Percentiles rank a stretch among this genome's conserved stretches.
Conservation (phyloP, 2,329 filamentous ascomycete genomes). For the Beauveria australis region DNA sequence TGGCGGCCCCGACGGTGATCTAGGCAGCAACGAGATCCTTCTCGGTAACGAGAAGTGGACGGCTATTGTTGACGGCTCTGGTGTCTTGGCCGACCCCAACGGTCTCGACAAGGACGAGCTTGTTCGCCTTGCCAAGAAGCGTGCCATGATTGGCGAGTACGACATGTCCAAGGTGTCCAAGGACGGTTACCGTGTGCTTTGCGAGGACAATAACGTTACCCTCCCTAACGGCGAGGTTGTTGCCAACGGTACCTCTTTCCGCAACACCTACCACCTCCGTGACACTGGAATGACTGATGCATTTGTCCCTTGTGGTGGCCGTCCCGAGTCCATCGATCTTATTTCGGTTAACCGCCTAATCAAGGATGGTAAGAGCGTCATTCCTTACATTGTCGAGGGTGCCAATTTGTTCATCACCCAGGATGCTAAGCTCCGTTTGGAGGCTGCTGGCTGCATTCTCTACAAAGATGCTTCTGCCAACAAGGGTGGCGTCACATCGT, state of each 20-base stretch:
- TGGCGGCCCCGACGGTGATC: slow-evolving; percentile 89
- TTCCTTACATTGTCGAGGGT: slow-evolving; percentile 95
- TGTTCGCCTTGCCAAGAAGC: slow-evolving; percentile 71
- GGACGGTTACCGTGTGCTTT: slow-evolving; percentile 82
- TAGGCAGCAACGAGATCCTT: slow-evolving; percentile 96
- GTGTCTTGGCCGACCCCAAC: slow-evolving; percentile 87
- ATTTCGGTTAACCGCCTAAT: slow-evolving; percentile 82
- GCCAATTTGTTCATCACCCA: slow-evolving; percentile 99
- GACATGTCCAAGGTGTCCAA: slow-evolving; percentile 77
- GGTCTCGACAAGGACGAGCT: slow-evolving; percentile 82
- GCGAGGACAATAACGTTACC: slow-evolving; percentile 83
- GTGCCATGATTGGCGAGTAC: slow-evolving; percentile 84
- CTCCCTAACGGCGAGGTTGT: slow-evolving; percentile 81
- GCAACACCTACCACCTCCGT: slow-evolving; percentile 93
- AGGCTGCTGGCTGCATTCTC: slow-evolving; percentile 87
- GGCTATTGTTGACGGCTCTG: slow-evolving; percentile 90
- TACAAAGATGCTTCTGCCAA: slow-evolving; percentile 98
- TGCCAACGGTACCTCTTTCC: slow-evolving; percentile 88
- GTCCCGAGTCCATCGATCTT: slow-evolving; percentile 93
- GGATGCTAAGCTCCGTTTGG: slow-evolving; percentile 89
- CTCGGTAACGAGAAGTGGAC: slow-evolving; percentile 94
- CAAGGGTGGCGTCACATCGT: slow-evolving; percentile 97
- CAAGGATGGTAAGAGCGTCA: slow-evolving; percentile 73
- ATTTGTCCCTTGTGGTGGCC: slow-evolving; percentile 93
- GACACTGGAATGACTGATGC: slow-evolving; percentile 68